Evolutionary conservation across 1,284 basidiomycete genomes (phyloP).

Genomic region (Pyrrhoderma noxium): DNA sequence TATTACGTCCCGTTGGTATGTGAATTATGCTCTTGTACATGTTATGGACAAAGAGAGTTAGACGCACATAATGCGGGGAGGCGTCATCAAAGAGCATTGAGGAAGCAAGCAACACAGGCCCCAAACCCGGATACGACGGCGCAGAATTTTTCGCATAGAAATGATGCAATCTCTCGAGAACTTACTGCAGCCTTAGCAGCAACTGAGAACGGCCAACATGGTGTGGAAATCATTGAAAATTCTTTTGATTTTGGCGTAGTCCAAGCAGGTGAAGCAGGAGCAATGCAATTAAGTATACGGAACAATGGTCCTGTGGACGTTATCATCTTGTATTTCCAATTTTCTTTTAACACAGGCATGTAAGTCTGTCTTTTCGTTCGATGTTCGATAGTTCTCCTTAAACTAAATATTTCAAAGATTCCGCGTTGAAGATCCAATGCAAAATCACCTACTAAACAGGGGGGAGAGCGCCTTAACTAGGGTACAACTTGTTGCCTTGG

Average conservation of each 20-base stretch:
- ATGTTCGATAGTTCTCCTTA: neutral
- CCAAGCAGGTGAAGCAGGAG: neutral
- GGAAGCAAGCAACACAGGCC: too few species aligned
- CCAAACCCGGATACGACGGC: too few species aligned
- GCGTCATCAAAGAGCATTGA: too few species aligned
- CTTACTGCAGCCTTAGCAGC: slow-evolving; percentile 19
- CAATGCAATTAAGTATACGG: neutral
- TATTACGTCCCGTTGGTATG: too few species aligned
- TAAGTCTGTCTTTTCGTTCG: neutral
- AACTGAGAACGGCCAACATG: slow-evolving; percentile 31
- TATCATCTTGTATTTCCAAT: neutral
- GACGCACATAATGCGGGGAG: too few species aligned
- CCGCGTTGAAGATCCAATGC: slow-evolving; percentile 19
- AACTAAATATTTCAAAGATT: slow-evolving; percentile 23
- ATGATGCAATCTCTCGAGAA: neutral
- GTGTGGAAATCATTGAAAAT: slow-evolving; percentile 27
- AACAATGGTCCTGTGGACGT: slow-evolving; percentile 1
- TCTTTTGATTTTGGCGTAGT: slow-evolving; percentile 18
- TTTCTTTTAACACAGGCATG: neutral
- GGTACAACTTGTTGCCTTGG: slow-evolving; percentile 25
- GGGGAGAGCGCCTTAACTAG: slow-evolving; percentile 13
- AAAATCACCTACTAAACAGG: neutral
- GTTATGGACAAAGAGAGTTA: too few species aligned
- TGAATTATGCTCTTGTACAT: too few species aligned
- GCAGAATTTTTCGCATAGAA: too few species aligned